phyloP scores from a whole-genome alignment of 768 basidiomycete genomes.

The Stropharia rugosoannulata region DNA sequence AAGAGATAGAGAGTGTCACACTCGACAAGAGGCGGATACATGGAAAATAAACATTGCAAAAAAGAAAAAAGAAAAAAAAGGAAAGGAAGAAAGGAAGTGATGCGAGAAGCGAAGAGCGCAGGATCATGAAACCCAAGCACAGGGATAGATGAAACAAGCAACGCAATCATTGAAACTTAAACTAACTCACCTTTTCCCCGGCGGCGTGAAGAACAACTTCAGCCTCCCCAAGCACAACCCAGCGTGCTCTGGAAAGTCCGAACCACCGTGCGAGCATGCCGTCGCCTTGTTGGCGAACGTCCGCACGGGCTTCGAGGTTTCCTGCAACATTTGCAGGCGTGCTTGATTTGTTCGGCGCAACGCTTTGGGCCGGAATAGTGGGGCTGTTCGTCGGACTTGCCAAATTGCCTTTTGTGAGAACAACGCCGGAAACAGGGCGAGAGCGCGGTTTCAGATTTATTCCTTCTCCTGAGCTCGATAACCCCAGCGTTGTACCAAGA shows the following conservation, averaged over 20 bases:
- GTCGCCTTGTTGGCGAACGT: neutral
- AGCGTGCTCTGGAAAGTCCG: neutral
- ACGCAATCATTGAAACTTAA: neutral
- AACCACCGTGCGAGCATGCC: neutral
- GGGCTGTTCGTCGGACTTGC: neutral
- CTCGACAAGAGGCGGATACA: too few relatives aligned
- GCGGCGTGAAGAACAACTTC: neutral
- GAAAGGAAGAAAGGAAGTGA: neutral
- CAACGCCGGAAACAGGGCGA: conserved; percentile 14
- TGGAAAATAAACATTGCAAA: too few relatives aligned
- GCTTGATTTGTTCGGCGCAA: too few relatives aligned
- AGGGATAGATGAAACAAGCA: neutral
- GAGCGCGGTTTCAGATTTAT: conserved; percentile 1
- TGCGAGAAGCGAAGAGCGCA: neutral
- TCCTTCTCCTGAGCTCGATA: conserved; percentile 2
- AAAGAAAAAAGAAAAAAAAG: too few relatives aligned
- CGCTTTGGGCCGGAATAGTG: neutral
- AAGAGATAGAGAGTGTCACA: too few relatives aligned
- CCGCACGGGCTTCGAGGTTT: neutral
- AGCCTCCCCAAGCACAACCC: neutral
- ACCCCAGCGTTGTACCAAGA: conserved; percentile 8
- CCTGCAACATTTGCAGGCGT: neutral
- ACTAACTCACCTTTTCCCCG: neutral
- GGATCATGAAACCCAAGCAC: neutral
- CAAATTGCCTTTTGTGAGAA: conserved; percentile 17